These are phyloP conservation scores for Leavenworthia alabamica DNA, from an alignment of 345 rosid genomes.

Conservation along the genomic window DNA sequence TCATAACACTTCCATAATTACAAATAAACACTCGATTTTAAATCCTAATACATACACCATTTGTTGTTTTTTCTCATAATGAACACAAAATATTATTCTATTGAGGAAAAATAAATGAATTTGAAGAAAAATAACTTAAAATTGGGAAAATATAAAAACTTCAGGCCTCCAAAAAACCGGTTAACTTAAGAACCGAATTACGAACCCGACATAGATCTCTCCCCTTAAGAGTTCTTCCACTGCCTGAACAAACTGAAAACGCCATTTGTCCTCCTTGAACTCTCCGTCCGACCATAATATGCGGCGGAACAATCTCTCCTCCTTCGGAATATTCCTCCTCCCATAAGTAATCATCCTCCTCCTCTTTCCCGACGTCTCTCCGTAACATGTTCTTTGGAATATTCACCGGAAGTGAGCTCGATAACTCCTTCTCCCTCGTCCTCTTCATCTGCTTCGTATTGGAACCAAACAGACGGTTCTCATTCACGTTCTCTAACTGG, in stretches of 20 bases:
- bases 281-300: conserved; percentile 30
- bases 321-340: conserved; percentile 15
- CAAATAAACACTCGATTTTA: background rate
- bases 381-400: conserved; percentile 5
- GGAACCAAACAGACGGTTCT: background rate
- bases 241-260: conserved; percentile 27
- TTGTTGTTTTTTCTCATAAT: background rate
- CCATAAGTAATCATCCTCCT: background rate
- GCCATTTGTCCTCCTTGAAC: conserved; percentile 26
- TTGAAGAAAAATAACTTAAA: background rate
- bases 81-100: too few relatives aligned
- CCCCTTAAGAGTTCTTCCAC: conserved; percentile 27
- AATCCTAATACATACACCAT: background rate
- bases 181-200: conserved; percentile 30
- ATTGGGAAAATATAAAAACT: too few relatives aligned
- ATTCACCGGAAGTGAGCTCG: conserved; percentile 34
- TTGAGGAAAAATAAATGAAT: background rate
- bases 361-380: background rate
- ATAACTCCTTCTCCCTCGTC: background rate
- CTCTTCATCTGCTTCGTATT: background rate
- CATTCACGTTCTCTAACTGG: background rate
- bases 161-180: conserved; percentile 30
- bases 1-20: background rate
- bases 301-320: conserved; percentile 33
- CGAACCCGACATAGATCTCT: conserved; percentile 27